Evolutionary conservation across 2,329 filamentous ascomycete genomes (phyloP), one percentile per base, ranked within the genome.

Genomic region (Colletotrichum orbiculare): DNA sequence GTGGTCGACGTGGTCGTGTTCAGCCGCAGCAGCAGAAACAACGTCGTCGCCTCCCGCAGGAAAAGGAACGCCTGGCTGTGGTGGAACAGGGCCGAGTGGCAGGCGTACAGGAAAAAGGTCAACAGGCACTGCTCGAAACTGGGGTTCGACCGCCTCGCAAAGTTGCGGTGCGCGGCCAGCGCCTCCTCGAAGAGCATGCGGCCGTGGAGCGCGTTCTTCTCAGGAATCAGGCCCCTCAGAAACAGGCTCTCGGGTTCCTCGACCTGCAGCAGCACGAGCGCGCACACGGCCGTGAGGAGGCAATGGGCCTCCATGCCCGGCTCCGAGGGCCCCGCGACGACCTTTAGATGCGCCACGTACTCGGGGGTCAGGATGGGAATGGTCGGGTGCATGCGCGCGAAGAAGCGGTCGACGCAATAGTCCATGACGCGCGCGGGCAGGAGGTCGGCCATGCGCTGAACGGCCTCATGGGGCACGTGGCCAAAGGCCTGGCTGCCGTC

Each of bases 101-200:
- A 81, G 4, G 80, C 78, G 55, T 82, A 82, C 15, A 82, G 73
- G 54, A 82, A 81, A 67, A 82, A 82, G 2, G 76, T 74, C 10
- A 81, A 70, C 6, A 82, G 72, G 11, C 79, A 78, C 39, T 76
- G 74, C 45, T 81, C 76, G 9, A 82, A 71, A 3, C 72, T 75
- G 0, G 80, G 78, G 5, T 73, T 77, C 11, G 76, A 73, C 35
- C 71, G 72, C 3, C 76, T 71, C 0, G 73, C 74, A 0, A 78
- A 69, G 37, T 72, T 69, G 42, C 78, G 75, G 49, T 81, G 75
- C 0, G 74, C 71, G 0, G 73, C 70, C 47, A 79, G 68, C 0
- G 75, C 75, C 35, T 77, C 72, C 12, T 80, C 77, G 8, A 82
- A 73, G 2, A 82, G 73, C 43, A 73, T 67, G 25, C 74, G 73